A percentile compares a stretch with the other conserved stretches of the same genome.
Evolutionary conservation across 2,329 filamentous ascomycete genomes (phyloP).

Genomic region (Paramyrothecium roridum): DNA sequence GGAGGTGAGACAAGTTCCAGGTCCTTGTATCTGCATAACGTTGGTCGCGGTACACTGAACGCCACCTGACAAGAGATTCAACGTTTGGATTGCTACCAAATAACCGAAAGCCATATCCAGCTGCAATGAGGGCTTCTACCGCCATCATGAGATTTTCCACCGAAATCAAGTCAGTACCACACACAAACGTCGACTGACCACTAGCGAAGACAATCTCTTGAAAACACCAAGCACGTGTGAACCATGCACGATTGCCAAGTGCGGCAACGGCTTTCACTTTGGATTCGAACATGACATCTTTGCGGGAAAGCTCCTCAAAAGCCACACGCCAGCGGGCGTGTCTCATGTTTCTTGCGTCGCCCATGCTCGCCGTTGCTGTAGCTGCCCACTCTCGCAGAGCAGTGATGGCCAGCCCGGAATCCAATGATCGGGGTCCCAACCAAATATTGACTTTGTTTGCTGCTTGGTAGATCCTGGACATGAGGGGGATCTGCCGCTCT

Average conservation of each 20-base stretch:
- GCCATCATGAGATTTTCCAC: background rate
- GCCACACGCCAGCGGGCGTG: background rate
- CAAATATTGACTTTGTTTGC: constrained; percentile 8
- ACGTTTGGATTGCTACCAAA: background rate
- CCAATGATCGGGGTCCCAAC: constrained; percentile 2
- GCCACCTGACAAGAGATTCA: background rate
- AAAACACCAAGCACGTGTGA: background rate
- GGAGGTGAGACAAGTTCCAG: background rate
- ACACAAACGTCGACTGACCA: background rate
- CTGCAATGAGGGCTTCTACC: background rate
- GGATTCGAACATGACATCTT: background rate
- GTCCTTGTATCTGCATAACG: background rate
- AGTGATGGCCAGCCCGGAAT: background rate
- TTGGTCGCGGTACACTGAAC: background rate
- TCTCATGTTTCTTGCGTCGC: background rate
- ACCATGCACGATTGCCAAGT: background rate
- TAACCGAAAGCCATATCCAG: background rate
- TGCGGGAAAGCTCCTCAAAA: background rate
- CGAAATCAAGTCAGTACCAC: background rate
- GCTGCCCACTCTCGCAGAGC: background rate
- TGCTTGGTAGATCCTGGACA: constrained; percentile 12
- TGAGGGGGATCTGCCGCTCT: constrained; percentile 11
- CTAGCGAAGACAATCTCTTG: background rate
- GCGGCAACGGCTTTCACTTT: background rate
- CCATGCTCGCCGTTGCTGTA: background rate